Evolutionary conservation across 768 basidiomycete genomes (phyloP).

Genomic region (Dioszegia crocea): DNA sequence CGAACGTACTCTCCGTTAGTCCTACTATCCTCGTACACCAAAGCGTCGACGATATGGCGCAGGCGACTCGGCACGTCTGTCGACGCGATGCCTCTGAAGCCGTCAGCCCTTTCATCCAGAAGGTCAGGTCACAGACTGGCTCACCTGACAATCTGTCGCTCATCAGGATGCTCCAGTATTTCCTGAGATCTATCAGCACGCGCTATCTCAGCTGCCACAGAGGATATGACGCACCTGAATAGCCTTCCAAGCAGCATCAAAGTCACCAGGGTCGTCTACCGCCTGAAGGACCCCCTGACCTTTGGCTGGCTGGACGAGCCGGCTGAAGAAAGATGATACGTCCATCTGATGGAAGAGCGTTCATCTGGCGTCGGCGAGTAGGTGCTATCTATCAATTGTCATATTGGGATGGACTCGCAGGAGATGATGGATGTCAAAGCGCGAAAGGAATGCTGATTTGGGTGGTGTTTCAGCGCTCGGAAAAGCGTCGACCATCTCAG

Average conservation of each 20-base stretch:
- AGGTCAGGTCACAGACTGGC: not conserved
- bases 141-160: conserved; percentile 65
- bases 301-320: conserved; percentile 35
- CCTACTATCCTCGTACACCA: conserved; percentile 78
- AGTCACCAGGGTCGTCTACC: conserved; percentile 31
- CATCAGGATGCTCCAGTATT: conserved; percentile 81
- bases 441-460: not conserved
- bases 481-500: no score
- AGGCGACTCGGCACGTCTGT: conserved; percentile 76
- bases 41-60: conserved; percentile 73
- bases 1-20: conserved; percentile 72
- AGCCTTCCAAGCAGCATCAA: conserved; percentile 36
- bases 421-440: not conserved
- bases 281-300: conserved; percentile 3
- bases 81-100: conserved; percentile 63
- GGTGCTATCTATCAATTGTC: no score
- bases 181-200: conserved; percentile 54
- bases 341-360: no score
- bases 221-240: conserved; percentile 26
- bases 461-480: no score
- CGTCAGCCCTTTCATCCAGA: not conserved
- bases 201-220: not conserved
- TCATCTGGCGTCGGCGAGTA: no score
- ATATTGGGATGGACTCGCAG: no score
- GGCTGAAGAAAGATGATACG: conserved; percentile 34